A percentile compares a stretch with the other conserved stretches of the same genome.
Conservation (phyloP, 1,284 basidiomycete genomes). For the Moesziomyces aphidis region DNA sequence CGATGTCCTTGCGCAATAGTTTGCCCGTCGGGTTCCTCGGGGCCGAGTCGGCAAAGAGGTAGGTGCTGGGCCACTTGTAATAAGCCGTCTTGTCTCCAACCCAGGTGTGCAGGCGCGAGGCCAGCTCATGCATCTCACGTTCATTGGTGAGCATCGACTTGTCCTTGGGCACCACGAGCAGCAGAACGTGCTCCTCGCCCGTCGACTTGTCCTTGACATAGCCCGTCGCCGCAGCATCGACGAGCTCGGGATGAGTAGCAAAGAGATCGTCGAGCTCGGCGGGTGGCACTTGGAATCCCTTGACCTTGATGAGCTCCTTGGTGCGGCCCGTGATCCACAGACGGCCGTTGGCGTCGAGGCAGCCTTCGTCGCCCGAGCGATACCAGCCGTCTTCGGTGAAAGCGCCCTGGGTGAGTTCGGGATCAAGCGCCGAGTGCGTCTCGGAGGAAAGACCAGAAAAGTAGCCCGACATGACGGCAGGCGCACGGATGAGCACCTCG, state of each 20-base stretch:
- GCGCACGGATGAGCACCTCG: slow-evolving; percentile 47
- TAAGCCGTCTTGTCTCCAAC: slow-evolving; percentile 43
- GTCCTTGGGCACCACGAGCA: slow-evolving; percentile 45
- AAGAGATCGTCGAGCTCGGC: slow-evolving; percentile 54
- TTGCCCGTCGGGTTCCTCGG: slow-evolving; percentile 46
- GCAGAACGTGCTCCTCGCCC: slow-evolving; percentile 37
- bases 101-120: slow-evolving; percentile 32
- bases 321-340: slow-evolving; percentile 59
- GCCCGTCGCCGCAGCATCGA: slow-evolving; percentile 45
- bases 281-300: slow-evolving; percentile 58
- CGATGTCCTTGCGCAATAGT: slow-evolving; percentile 47
- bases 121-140: slow-evolving; percentile 27
- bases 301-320: slow-evolving; percentile 57
- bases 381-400: slow-evolving; percentile 58
- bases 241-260: slow-evolving; percentile 36
- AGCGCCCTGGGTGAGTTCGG: slow-evolving; percentile 25
- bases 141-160: slow-evolving; percentile 16
- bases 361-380: slow-evolving; percentile 54
- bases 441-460: slow-evolving; percentile 53
- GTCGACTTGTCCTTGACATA: slow-evolving; percentile 26
- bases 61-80: slow-evolving; percentile 51
- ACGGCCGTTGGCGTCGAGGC: slow-evolving; percentile 47
- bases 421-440: slow-evolving; percentile 40
- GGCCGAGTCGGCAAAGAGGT: slow-evolving; percentile 31
- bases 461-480: slow-evolving; percentile 55